A percentile compares a stretch with the other conserved stretches of the same genome.
phyloP scores from a whole-genome alignment of 192 early-diverging fungal genomes.

The Bifiguratus adelaidae region DNA sequence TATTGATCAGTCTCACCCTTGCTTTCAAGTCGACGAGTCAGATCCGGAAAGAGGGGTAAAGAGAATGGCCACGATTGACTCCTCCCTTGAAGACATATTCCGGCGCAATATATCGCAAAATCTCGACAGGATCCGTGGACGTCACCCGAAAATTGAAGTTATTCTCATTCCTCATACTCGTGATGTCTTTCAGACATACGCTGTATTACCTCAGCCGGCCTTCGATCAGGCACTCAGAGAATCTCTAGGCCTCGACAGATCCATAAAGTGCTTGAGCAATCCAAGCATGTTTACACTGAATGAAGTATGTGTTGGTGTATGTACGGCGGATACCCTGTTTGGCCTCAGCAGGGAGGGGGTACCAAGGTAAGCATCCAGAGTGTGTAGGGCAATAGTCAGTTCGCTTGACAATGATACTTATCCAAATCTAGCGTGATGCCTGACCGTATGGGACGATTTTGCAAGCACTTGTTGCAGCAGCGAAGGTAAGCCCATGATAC shows the following conservation, averaged over 20 bases:
- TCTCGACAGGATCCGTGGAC: constrained; percentile 37
- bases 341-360: constrained; percentile 63
- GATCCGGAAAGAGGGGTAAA: too few species aligned
- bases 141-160: constrained; percentile 30
- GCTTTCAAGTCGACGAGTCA: constrained; percentile 38
- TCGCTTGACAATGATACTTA: not conserved
- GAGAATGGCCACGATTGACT: too few species aligned
- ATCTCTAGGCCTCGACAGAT: constrained; percentile 9
- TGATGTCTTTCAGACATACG: constrained; percentile 64
- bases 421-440: not conserved
- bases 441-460: constrained; percentile 62
- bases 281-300: constrained; percentile 80
- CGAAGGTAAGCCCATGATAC: constrained; percentile 34
- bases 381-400: not conserved
- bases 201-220: constrained; percentile 81
- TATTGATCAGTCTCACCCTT: constrained; percentile 46
- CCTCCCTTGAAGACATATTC: constrained; percentile 57
- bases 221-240: constrained; percentile 30
- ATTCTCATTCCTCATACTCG: constrained; percentile 68
- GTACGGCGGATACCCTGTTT: constrained; percentile 66
- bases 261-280: constrained; percentile 32
- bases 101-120: constrained; percentile 39
- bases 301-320: constrained; percentile 68
- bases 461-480: constrained; percentile 72
- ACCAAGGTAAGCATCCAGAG: constrained; percentile 15